Evolutionary conservation across 2,329 filamentous ascomycete genomes (phyloP).

Genomic region (Pestalotiopsis fici): DNA sequence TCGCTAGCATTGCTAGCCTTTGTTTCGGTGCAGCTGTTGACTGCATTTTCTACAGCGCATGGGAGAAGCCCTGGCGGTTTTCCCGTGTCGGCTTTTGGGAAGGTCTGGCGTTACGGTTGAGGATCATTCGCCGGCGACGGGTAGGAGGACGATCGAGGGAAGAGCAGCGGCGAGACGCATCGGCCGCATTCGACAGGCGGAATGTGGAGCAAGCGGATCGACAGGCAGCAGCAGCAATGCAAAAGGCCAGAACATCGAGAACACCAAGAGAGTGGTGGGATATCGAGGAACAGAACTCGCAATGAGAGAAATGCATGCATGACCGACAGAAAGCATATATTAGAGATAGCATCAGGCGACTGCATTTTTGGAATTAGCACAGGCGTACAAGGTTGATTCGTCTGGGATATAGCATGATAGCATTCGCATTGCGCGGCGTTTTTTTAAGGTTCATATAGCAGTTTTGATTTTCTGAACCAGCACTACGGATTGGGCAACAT

Average conservation of each 20-base stretch:
- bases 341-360: not conserved
- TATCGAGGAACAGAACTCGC: slow-evolving; percentile 20
- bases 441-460: not conserved
- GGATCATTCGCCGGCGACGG: slow-evolving; percentile 12
- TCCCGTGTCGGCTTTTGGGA: slow-evolving; percentile 39
- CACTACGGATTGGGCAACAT: not conserved
- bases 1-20: slow-evolving; percentile 59
- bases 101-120: slow-evolving; percentile 23
- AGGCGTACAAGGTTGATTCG: not conserved
- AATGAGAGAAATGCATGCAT: not conserved
- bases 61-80: slow-evolving; percentile 72
- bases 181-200: slow-evolving; percentile 47
- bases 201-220: slow-evolving; percentile 29
- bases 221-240: slow-evolving; percentile 11
- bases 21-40: slow-evolving; percentile 69
- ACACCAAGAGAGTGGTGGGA: slow-evolving; percentile 41
- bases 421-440: slow-evolving; percentile 2
- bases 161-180: slow-evolving; percentile 53
- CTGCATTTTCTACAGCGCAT: slow-evolving; percentile 65
- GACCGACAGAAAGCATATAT: not conserved
- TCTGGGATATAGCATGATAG: not conserved
- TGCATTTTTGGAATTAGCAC: not conserved
- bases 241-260: slow-evolving; percentile 15
- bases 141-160: slow-evolving; percentile 47
- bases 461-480: not conserved